Conservation (phyloP, 306 rosid species). For the Acacia confusa region DNA sequence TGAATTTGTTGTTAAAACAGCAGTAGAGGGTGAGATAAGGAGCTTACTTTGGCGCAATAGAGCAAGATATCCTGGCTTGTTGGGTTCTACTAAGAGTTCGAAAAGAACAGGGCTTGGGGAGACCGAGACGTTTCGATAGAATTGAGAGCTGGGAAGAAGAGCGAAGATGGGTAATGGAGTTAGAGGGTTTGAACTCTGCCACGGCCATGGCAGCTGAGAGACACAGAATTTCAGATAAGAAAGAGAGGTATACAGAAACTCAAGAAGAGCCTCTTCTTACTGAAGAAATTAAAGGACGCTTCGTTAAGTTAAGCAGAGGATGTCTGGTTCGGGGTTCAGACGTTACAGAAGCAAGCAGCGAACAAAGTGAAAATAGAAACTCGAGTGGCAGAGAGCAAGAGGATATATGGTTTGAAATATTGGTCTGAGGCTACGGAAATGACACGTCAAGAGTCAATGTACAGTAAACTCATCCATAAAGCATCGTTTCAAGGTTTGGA, state of each 20-base stretch:
- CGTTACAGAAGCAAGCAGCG: background rate
- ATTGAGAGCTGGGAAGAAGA: conserved; percentile 59
- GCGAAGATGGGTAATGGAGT: conserved; percentile 46
- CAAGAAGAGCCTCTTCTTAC: background rate
- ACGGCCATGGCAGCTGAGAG: conserved; percentile 67
- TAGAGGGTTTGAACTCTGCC: conserved; percentile 59
- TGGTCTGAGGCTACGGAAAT: conserved; percentile 53
- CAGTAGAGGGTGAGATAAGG: conserved; percentile 3
- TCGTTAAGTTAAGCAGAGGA: background rate
- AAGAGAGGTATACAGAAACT: background rate
- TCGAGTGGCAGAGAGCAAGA: background rate
- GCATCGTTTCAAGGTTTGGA: background rate
- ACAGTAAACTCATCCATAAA: background rate
- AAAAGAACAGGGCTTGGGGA: conserved; percentile 38
- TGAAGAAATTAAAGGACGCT: background rate
- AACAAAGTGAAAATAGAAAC: background rate
- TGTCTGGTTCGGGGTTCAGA: background rate
- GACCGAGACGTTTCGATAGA: conserved; percentile 48
- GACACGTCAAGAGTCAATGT: background rate
- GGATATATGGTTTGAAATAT: conserved; percentile 37
- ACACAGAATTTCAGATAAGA: background rate
- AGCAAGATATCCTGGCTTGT: conserved; percentile 57
- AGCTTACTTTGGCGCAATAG: conserved; percentile 80
- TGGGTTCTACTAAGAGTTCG: conserved; percentile 41
- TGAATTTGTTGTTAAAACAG: background rate